These are phyloP conservation scores for Russula olivacea DNA, from an alignment of 768 basidiomycete genomes.

Conservation along the genomic window DNA sequence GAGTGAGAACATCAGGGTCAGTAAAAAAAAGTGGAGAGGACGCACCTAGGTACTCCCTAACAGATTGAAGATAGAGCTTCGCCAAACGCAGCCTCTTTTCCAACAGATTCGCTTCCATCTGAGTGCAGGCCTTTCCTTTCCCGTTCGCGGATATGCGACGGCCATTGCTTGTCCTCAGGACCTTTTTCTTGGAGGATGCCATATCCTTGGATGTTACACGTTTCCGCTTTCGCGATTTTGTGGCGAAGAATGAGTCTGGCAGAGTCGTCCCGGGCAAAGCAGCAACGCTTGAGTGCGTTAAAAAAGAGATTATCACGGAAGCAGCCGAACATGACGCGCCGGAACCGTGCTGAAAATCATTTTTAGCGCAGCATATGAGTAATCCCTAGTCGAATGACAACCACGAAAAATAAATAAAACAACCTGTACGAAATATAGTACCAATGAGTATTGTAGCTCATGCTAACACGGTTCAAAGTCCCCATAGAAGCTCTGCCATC, in stretches of 20 bases:
- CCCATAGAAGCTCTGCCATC: no score
- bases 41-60: conserved; percentile 67
- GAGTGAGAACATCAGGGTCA: background rate
- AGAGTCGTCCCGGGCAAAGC: conserved; percentile 32
- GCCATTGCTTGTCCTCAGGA: conserved; percentile 29
- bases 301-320: conserved; percentile 8
- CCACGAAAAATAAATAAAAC: no score
- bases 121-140: conserved; percentile 37
- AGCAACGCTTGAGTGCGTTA: background rate
- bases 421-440: no score
- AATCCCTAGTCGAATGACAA: no score
- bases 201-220: conserved; percentile 37
- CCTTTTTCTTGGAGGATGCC: conserved; percentile 30
- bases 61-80: conserved; percentile 80
- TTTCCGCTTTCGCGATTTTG: conserved; percentile 59
- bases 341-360: no score
- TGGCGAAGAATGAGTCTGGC: conserved; percentile 81
- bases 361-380: no score
- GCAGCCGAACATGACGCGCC: no score
- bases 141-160: conserved; percentile 19
- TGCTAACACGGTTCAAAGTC: no score
- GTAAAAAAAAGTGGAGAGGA: background rate
- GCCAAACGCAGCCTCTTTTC: conserved; percentile 89
- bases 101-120: conserved; percentile 45
- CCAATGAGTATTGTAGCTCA: background rate